A percentile compares a stretch with the other conserved stretches of the same genome.
phyloP scores from a whole-genome alignment of 495 filamentous ascomycete species.

The Trichoderma orchidacearum region DNA sequence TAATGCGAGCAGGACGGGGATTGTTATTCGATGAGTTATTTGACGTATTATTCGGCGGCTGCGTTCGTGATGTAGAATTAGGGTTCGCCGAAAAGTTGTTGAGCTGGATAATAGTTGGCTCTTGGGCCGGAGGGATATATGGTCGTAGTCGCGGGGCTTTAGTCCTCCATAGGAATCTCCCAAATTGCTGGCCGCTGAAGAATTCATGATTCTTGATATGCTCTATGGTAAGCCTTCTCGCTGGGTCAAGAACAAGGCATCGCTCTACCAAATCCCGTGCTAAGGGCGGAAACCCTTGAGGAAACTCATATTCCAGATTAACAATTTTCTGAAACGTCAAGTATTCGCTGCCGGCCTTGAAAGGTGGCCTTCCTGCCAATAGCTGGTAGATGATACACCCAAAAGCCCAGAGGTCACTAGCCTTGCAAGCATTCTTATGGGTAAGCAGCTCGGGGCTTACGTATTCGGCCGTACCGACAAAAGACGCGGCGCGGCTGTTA shows the following conservation, averaged over 20 bases:
- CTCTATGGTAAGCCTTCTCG: slow-evolving; percentile 78
- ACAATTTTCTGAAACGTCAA: slow-evolving; percentile 98
- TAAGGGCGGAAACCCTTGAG: slow-evolving; percentile 72
- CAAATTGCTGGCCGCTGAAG: slow-evolving; percentile 83
- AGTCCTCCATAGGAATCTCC: slow-evolving; percentile 73
- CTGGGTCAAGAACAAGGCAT: slow-evolving; percentile 80
- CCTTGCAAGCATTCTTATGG: slow-evolving; percentile 94
- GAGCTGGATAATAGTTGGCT: slow-evolving; percentile 64
- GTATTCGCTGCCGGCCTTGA: slow-evolving; percentile 97
- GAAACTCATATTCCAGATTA: slow-evolving; percentile 84
- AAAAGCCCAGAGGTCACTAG: slow-evolving; percentile 97
- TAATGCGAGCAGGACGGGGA: slow-evolving; percentile 61
- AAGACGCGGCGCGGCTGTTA: slow-evolving; percentile 73
- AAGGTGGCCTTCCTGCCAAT: slow-evolving; percentile 82
- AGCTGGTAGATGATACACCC: slow-evolving; percentile 99
- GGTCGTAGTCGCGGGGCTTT: slow-evolving; percentile 83
- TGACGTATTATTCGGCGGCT: background rate
- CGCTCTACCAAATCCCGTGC: slow-evolving; percentile 88
- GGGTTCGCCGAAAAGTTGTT: slow-evolving; percentile 40
- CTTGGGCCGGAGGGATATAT: slow-evolving; percentile 67
- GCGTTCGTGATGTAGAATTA: slow-evolving; percentile 27
- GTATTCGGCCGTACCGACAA: slow-evolving; percentile 97
- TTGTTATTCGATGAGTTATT: slow-evolving; percentile 17
- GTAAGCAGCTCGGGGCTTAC: slow-evolving; percentile 92
- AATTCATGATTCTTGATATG: slow-evolving; percentile 97